Percentiles rank a stretch among this genome's conserved stretches.
Evolutionary conservation across 805 yeast genomes (phyloP).

Genomic region (Yarrowia bubula): DNA sequence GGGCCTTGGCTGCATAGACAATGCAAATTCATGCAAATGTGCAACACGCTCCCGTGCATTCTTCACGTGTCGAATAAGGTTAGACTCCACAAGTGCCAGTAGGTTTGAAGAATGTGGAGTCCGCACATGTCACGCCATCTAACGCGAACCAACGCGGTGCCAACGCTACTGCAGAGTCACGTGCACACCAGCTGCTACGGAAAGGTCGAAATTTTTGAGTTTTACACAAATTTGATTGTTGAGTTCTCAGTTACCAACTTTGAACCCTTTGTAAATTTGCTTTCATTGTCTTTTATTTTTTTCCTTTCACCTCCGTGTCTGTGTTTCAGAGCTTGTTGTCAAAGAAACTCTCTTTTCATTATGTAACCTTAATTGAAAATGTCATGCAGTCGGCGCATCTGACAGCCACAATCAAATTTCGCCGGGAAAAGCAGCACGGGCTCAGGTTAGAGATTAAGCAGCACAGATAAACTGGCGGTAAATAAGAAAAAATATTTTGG

Average conservation of each 20-base stretch:
- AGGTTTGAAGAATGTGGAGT: background rate
- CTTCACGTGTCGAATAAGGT: slow-evolving; percentile 2
- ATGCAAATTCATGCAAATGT: background rate
- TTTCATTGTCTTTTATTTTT: no score
- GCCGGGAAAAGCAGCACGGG: background rate
- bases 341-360: background rate
- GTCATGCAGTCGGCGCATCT: background rate
- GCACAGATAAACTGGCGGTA: background rate
- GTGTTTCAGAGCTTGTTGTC: background rate
- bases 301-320: background rate
- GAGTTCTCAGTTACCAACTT: no score
- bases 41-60: slow-evolving; percentile 20
- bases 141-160: no score
- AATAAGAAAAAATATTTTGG: no score
- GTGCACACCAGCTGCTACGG: no score
- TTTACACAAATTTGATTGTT: no score
- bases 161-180: no score
- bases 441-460: background rate
- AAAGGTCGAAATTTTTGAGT: no score
- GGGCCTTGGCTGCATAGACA: background rate
- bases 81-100: background rate
- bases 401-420: background rate
- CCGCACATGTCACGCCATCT: slow-evolving; percentile 11
- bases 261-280: no score
- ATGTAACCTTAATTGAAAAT: background rate